These are phyloP conservation scores for Sarocladiaceae sp. DNA, from an alignment of 2,329 filamentous ascomycete genomes.

Conservation along the genomic window DNA sequence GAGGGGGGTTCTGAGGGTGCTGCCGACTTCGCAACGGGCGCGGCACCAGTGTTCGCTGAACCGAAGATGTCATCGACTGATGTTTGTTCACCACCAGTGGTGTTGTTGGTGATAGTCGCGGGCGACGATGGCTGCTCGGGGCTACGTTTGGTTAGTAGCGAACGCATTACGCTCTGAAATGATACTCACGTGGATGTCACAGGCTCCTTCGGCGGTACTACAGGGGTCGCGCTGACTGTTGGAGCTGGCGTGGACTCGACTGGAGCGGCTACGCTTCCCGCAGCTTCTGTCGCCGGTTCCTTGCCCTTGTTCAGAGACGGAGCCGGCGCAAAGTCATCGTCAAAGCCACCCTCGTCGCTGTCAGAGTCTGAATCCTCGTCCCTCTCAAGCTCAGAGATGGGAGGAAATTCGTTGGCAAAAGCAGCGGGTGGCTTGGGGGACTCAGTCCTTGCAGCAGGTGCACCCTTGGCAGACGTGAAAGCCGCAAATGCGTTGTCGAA, in stretches of 20 bases:
- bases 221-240: conserved; percentile 9
- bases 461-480: conserved; percentile 51
- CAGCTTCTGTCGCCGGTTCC: conserved; percentile 6
- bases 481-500: conserved; percentile 82
- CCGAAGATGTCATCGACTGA: conserved; percentile 38
- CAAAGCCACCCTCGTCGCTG: conserved; percentile 77
- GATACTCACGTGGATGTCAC: neutral
- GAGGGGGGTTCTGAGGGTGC: conserved; percentile 24
- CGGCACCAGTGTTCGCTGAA: conserved; percentile 19
- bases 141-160: conserved; percentile 15
- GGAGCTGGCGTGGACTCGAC: conserved; percentile 12
- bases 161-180: neutral
- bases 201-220: conserved; percentile 19
- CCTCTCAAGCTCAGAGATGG: conserved; percentile 77
- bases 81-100: conserved; percentile 17
- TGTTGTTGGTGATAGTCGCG: conserved; percentile 21
- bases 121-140: conserved; percentile 25
- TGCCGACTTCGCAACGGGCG: conserved; percentile 22
- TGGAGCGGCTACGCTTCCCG: neutral
- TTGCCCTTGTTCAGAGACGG: conserved; percentile 27
- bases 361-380: conserved; percentile 81
- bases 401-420: conserved; percentile 80
- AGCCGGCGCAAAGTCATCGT: conserved; percentile 80
- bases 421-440: conserved; percentile 38
- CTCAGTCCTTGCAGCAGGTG: conserved; percentile 28